phyloP scores from a whole-genome alignment of 108 stramenopile genomes.

The Cyclotella sp. region DNA sequence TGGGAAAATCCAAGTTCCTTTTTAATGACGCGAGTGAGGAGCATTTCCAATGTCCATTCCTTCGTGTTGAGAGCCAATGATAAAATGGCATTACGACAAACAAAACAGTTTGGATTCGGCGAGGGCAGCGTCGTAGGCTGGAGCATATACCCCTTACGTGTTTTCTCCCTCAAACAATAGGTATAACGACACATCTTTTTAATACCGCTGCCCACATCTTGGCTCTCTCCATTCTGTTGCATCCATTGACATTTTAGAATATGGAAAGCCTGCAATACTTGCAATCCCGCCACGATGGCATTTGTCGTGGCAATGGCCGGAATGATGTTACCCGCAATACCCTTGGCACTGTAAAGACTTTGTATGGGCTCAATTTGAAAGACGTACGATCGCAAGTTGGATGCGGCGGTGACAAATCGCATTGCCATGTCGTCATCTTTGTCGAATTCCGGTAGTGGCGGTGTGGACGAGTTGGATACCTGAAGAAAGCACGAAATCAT shows the following conservation, averaged over 20 bases:
- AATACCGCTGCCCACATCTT: slow-evolving; percentile 31
- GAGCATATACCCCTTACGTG: slow-evolving; percentile 79
- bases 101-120: slow-evolving; percentile 92
- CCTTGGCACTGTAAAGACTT: slow-evolving; percentile 91
- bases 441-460: slow-evolving; percentile 79
- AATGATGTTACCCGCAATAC: slow-evolving; percentile 99
- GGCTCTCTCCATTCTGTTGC: slow-evolving; percentile 4
- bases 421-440: slow-evolving; percentile 96
- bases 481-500: slow-evolving; percentile 54
- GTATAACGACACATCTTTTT: slow-evolving; percentile 69
- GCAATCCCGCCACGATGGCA: slow-evolving; percentile 96
- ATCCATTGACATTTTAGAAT: slow-evolving; percentile 65
- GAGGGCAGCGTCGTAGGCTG: slow-evolving; percentile 75
- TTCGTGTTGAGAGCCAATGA: slow-evolving; percentile 72
- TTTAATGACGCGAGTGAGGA: slow-evolving; percentile 76
- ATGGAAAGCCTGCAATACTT: slow-evolving; percentile 80
- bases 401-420: slow-evolving; percentile 94
- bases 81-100: slow-evolving; percentile 87
- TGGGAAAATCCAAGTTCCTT: slow-evolving; percentile 84
- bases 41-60: slow-evolving; percentile 72
- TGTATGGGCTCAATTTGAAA: slow-evolving; percentile 92
- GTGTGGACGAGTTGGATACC: slow-evolving; percentile 49
- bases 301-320: slow-evolving; percentile 99
- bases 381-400: slow-evolving; percentile 88
- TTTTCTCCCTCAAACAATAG: slow-evolving; percentile 78